Conservation (phyloP, 2,329 filamentous ascomycete species). For the Fusarium heterosporum region DNA sequence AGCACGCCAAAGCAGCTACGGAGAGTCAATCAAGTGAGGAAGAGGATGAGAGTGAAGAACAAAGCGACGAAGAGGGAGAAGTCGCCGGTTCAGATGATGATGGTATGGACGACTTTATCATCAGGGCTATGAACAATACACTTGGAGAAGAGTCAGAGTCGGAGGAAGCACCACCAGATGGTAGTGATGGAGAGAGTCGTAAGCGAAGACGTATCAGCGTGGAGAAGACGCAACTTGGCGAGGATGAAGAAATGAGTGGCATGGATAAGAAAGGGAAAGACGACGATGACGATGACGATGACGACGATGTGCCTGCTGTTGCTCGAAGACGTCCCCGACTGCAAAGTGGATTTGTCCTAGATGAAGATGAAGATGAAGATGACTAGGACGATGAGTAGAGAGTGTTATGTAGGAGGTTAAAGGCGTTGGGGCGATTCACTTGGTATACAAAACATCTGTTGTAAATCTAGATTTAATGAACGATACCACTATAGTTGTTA, state of each 20-base stretch:
- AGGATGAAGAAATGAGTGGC: slow-evolving; percentile 39
- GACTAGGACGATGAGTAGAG: slow-evolving; percentile 60
- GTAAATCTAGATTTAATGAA: slow-evolving; percentile 18
- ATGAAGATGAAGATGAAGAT: slow-evolving; percentile 72
- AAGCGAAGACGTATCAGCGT: slow-evolving; percentile 55
- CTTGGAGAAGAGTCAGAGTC: slow-evolving; percentile 39
- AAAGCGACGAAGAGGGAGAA: not conserved
- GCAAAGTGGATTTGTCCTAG: slow-evolving; percentile 66
- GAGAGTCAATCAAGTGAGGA: slow-evolving; percentile 8
- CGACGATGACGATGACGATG: slow-evolving; percentile 46
- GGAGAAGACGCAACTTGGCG: slow-evolving; percentile 11
- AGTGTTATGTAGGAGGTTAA: not conserved
- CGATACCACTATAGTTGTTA: slow-evolving; percentile 7
- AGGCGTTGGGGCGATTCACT: slow-evolving; percentile 28
- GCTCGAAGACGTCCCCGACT: slow-evolving; percentile 57
- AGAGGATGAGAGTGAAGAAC: slow-evolving; percentile 2
- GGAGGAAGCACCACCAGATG: slow-evolving; percentile 49
- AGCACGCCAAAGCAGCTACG: slow-evolving; percentile 36
- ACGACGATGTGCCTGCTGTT: slow-evolving; percentile 42
- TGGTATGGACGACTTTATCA: slow-evolving; percentile 34
- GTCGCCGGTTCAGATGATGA: slow-evolving; percentile 40
- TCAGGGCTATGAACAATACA: slow-evolving; percentile 42
- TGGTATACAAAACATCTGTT: not conserved
- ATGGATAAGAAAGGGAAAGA: slow-evolving; percentile 47
- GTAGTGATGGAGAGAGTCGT: slow-evolving; percentile 50